phyloP scores from a whole-genome alignment of 345 rosid genomes.

The Boechera divaricarpa region DNA sequence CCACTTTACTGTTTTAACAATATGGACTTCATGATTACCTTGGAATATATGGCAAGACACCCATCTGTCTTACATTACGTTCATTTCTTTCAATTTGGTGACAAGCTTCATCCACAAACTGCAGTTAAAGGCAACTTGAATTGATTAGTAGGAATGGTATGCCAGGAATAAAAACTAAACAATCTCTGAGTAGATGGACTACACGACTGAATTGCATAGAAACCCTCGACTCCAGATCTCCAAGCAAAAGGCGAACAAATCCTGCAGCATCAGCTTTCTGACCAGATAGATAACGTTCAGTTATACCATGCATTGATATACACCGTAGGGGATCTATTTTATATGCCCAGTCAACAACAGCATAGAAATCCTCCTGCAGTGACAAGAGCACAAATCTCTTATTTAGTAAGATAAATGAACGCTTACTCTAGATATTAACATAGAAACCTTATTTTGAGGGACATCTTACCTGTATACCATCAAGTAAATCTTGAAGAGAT shows the following conservation, averaged over 20 bases:
- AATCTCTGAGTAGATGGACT: conserved; percentile 46
- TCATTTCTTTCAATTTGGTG: conserved; percentile 95
- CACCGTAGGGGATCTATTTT: conserved; percentile 96
- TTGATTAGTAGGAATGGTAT: conserved; percentile 23
- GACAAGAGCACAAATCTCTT: conserved; percentile 32
- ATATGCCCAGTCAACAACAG: conserved; percentile 99
- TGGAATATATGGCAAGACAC: conserved; percentile 91
- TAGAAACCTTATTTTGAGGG: conserved; percentile 39
- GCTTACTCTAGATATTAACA: conserved; percentile 42
- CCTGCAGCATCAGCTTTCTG: conserved; percentile 99
- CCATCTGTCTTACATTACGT: conserved; percentile 85
- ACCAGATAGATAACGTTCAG: conserved; percentile 95
- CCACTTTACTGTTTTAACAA: neutral
- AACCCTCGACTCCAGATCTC: conserved; percentile 89
- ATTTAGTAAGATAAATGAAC: neutral
- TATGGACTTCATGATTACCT: conserved; percentile 53
- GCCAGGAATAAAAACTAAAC: conserved; percentile 12
- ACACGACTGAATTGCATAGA: conserved; percentile 93
- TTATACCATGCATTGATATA: conserved; percentile 99
- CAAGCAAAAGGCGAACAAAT: conserved; percentile 96
- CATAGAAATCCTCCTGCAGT: conserved; percentile 92
- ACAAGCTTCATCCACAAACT: conserved; percentile 99
- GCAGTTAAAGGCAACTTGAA: conserved; percentile 45
- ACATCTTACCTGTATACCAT: conserved; percentile 86
- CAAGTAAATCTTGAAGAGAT: conserved; percentile 94